Evolutionary conservation across 257 asterid genomes (phyloP).

Genomic region (Solanum raphanifolium): DNA sequence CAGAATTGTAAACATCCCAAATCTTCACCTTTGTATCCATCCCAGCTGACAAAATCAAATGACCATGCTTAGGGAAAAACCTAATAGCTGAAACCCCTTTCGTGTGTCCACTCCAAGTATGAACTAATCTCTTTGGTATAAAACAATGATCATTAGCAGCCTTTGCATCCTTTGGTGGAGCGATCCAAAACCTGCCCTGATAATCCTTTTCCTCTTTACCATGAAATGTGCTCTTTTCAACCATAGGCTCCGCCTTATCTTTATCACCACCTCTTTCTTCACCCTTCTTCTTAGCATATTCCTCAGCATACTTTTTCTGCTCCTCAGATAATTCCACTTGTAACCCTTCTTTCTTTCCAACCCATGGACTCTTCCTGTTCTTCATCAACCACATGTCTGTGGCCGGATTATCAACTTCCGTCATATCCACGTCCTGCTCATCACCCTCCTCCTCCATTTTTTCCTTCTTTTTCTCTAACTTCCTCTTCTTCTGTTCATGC

Average conservation of each 20-base stretch:
- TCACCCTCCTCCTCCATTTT: constrained; percentile 43
- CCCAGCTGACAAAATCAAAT: constrained; percentile 88
- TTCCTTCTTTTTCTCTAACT: constrained; percentile 76
- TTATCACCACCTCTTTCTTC: constrained; percentile 71
- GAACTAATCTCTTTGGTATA: constrained; percentile 89
- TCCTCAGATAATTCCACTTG: constrained; percentile 82
- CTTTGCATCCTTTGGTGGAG: constrained; percentile 90
- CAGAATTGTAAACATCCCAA: constrained; percentile 87
- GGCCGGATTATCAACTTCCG: constrained; percentile 61
- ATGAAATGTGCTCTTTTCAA: constrained; percentile 76
- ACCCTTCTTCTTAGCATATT: constrained; percentile 85
- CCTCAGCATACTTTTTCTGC: constrained; percentile 97
- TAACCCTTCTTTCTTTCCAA: constrained; percentile 72
- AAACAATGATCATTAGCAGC: constrained; percentile 92
- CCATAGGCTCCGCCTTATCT: constrained; percentile 42
- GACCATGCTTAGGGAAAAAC: constrained; percentile 88
- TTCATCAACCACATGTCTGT: constrained; percentile 76
- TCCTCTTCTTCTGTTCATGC: constrained; percentile 73
- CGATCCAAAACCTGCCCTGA: constrained; percentile 97
- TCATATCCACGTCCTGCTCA: constrained; percentile 25
- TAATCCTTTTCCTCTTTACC: constrained; percentile 91
- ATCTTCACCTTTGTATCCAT: constrained; percentile 96
- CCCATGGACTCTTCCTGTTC: constrained; percentile 93
- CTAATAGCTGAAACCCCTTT: constrained; percentile 93
- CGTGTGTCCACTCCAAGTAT: constrained; percentile 94